Evolutionary conservation across 768 basidiomycete genomes (phyloP), one percentile per base, ranked within the genome.

Genomic region (Tricholomella constricta): DNA sequence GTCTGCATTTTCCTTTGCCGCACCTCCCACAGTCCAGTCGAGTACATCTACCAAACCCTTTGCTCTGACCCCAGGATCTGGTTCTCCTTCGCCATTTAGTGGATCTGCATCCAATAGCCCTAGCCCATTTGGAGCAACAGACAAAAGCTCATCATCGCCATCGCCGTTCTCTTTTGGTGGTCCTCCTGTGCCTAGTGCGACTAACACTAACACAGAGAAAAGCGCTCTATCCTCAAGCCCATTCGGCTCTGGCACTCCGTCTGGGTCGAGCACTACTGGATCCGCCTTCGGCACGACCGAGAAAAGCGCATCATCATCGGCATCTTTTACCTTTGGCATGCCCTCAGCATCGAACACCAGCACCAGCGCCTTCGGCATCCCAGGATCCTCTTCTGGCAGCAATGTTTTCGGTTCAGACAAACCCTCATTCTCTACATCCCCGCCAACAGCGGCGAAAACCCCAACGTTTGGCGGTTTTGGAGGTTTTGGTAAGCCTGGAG

Each of bases 401-500:
- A 40, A 48, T 35, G 19, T 23, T 25, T 48, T 26, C 45, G 38
- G 51, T 23, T 36, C 45, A 23, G 52, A 51, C 10, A 40, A 31
- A n/a, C 52, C 51, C 8, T 45, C 43, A 22, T 53, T 51, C 38
- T 23, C 46, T 23, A 41, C 51, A 19, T 34, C 51, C 15, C 45
- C 55, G 35, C 12, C 48, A 15, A 19, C 48, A 11, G 48, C 57
- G 22, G 36, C 56, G 31, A 62, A 66, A 42, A 38, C 61, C 8
- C 48, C 52, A 31, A 26, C 67, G 1, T 68, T 68, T 43, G 62
- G 63, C 26, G 64, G 61, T 1, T 73, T 73, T 44, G 67, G 65
- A n/a, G 62, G 64, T 4, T 72, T 73, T 42, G 66, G 66, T 22
- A 57, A 65, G 58, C 65, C 54, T 56, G 68, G 56, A 43, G 47